Evolutionary conservation across 1,284 basidiomycete species (phyloP).

Genomic region (Cryptococcus floricola): DNA sequence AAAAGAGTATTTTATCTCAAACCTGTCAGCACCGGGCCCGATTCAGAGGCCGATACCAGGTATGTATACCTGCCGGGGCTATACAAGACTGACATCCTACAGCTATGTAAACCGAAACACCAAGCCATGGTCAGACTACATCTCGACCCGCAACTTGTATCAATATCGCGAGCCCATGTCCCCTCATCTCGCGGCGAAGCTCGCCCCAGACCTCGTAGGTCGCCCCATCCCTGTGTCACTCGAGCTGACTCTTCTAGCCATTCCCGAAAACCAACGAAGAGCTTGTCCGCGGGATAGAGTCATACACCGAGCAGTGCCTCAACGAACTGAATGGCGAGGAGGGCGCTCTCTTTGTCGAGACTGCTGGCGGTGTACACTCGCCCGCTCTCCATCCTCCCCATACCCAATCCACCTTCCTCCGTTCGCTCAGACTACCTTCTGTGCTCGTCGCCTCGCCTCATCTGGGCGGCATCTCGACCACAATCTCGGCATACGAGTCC

Average conservation of each 20-base stretch:
- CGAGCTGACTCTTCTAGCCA: slow-evolving; percentile 18
- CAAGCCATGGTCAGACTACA: slow-evolving; percentile 47
- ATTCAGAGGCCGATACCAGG: slow-evolving; percentile 76
- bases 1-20: slow-evolving; percentile 74
- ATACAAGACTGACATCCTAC: background rate
- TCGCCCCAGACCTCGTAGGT: slow-evolving; percentile 54
- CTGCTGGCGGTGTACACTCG: slow-evolving; percentile 92
- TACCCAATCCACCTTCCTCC: slow-evolving; percentile 78
- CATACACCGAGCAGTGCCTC: slow-evolving; percentile 60
- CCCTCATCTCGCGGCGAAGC: slow-evolving; percentile 79
- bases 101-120: slow-evolving; percentile 70
- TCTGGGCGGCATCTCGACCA: slow-evolving; percentile 92
- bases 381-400: slow-evolving; percentile 75
- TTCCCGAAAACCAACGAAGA: slow-evolving; percentile 56
- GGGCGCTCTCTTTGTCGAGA: slow-evolving; percentile 80
- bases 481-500: slow-evolving; percentile 88
- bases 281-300: slow-evolving; percentile 65
- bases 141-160: slow-evolving; percentile 72
- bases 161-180: slow-evolving; percentile 85
- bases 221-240: background rate
- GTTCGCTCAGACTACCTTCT: slow-evolving; percentile 79
- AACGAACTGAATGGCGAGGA: slow-evolving; percentile 14
- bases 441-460: slow-evolving; percentile 82
- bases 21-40: slow-evolving; percentile 81
- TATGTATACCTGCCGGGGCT: slow-evolving; percentile 37